Conservation (phyloP, 2,329 filamentous ascomycete genomes). For the Alternaria conjuncta region DNA sequence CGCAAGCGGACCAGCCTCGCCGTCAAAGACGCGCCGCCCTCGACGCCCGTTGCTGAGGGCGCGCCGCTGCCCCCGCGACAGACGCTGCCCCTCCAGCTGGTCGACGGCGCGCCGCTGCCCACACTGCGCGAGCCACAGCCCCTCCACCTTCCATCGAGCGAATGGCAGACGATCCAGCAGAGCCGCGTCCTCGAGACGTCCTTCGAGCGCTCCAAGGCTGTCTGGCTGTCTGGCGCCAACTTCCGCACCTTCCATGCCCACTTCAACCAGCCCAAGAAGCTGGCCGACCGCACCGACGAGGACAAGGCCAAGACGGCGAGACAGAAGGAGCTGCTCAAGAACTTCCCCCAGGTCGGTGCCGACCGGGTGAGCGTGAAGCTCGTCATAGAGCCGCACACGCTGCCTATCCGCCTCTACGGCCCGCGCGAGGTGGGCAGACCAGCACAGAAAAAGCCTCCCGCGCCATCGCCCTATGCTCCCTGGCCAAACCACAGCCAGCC, state of each 20-base stretch:
- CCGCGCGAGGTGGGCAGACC: constrained; percentile 35
- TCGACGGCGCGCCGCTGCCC: constrained; percentile 71
- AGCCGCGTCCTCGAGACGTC: constrained; percentile 79
- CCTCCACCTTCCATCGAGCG: constrained; percentile 65
- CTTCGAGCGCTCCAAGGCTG: constrained; percentile 71
- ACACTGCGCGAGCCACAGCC: constrained; percentile 72
- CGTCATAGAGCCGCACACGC: constrained; percentile 78
- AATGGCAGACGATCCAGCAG: constrained; percentile 77
- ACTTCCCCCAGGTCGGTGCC: constrained; percentile 45
- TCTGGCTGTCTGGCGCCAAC: constrained; percentile 47
- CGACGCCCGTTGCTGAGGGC: constrained; percentile 28
- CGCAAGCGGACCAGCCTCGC: constrained; percentile 39
- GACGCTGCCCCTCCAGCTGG: constrained; percentile 66
- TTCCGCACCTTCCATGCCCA: constrained; percentile 49
- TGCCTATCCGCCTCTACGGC: constrained; percentile 64
- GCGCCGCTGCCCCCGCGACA: constrained; percentile 20
- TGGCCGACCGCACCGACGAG: constrained; percentile 70
- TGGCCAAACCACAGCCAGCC: constrained; percentile 45
- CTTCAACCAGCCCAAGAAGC: constrained; percentile 46
- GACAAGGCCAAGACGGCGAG: constrained; percentile 62
- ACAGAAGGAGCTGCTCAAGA: constrained; percentile 59
- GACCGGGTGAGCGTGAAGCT: constrained; percentile 52
- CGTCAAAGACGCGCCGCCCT: constrained; percentile 35
- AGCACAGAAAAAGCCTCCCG: constrained; percentile 38
- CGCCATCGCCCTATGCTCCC: constrained; percentile 35